Evolutionary conservation across 2,329 filamentous ascomycete genomes (phyloP), one percentile per base, ranked within the genome.

Genomic region (Lachnellula occidentalis): DNA sequence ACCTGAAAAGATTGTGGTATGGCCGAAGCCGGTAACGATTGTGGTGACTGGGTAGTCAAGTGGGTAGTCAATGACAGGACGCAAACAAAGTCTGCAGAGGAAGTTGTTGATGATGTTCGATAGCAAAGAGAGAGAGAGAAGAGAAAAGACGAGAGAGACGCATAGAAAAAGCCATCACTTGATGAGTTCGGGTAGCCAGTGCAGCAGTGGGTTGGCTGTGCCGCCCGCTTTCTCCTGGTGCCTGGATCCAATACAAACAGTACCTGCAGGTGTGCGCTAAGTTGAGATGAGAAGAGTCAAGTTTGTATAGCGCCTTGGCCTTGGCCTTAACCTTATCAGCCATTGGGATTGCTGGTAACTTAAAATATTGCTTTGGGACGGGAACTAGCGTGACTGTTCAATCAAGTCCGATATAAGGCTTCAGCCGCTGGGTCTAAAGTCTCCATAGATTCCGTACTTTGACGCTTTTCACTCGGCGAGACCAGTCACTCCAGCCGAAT

Each of bases 61-160:
- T 39, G 65, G 67, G 58, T 11, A 31, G 27, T 31, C 27, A 31
- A 31, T 4, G 27, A 31, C 27, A 64, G 66, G 66, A 68, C 66
- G 65, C 66, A 68, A 67, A 68, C 66, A 58, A 67, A 39, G 66
- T 67, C 55, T 65, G 66, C 66, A 67, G 31, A 45, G 27, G 51
- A 55, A 48, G 53, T 48, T 55, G 56, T 57, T 56, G 57, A 48
- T 60, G 61, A 58, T 45, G 58, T 54, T 54, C 61, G 56, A 53
- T 60, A 34, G 52, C n/a, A n/a, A n/a, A 54, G 22, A 56, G 51
- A 51, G 36, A 53, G 54, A 45, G 41, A 27, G 47, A 45, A 50
- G 45, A 37, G 46, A 42, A 48, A 42, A 34, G 34, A 58, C 51
- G 51, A 51, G 62, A 36, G 53, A 53, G 50, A 36, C 56, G 50